Conservation (phyloP, 2,329 filamentous ascomycete species). For the Clarireedia paspali region DNA sequence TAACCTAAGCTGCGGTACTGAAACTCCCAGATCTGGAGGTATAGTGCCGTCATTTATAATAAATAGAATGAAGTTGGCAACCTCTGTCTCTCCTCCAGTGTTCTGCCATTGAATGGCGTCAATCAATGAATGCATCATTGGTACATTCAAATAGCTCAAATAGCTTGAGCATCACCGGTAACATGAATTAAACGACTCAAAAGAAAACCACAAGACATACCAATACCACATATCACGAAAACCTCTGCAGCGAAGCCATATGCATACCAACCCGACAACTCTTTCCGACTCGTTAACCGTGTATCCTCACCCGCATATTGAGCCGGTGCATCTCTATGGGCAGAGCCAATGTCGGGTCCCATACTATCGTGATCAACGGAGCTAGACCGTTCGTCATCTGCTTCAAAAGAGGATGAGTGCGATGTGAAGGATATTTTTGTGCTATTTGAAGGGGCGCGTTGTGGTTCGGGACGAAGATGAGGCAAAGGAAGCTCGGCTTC, state of each 20-base stretch:
- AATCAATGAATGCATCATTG: neutral
- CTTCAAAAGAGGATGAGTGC: constrained; percentile 55
- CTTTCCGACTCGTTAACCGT: constrained; percentile 76
- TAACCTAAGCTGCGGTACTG: constrained; percentile 4
- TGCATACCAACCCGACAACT: constrained; percentile 90
- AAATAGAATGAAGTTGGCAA: neutral
- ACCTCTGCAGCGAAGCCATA: constrained; percentile 96
- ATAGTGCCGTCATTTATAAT: constrained; percentile 1
- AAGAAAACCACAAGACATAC: constrained; percentile 40
- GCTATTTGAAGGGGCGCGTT: constrained; percentile 24
- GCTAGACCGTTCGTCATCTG: constrained; percentile 59
- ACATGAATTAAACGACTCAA: neutral
- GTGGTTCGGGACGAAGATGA: constrained; percentile 13
- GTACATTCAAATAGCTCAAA: neutral
- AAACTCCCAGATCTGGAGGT: constrained; percentile 1
- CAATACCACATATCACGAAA: constrained; percentile 84
- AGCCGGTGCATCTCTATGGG: constrained; percentile 28
- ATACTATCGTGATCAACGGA: constrained; percentile 28
- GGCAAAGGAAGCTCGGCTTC: constrained; percentile 11
- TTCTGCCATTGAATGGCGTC: neutral
- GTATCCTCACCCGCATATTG: constrained; percentile 78
- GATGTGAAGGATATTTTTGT: constrained; percentile 50
- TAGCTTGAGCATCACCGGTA: neutral
- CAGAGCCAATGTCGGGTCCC: constrained; percentile 28
- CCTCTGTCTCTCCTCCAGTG: neutral